Evolutionary conservation across 2,329 filamentous ascomycete genomes (phyloP).

Genomic region (Coniochaeta sp.): DNA sequence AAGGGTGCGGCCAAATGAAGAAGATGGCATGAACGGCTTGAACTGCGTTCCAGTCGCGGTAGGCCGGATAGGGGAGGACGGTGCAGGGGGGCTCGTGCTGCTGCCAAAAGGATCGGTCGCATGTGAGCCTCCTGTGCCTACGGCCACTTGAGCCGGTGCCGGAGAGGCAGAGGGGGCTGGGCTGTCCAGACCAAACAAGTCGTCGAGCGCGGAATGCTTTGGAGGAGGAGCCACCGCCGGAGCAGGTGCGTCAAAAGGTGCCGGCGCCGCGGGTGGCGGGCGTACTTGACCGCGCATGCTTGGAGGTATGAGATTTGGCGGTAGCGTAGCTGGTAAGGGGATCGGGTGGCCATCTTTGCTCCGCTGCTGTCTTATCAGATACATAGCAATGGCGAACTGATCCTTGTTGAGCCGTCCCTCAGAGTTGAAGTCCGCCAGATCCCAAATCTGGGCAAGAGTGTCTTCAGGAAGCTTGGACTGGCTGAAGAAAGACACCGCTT

Average conservation of each 20-base stretch:
- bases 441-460: conserved; percentile 89
- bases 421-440: conserved; percentile 88
- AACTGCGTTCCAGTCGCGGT: conserved; percentile 50
- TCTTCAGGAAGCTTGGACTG: conserved; percentile 88
- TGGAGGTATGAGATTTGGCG: conserved; percentile 76
- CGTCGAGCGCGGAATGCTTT: conserved; percentile 70
- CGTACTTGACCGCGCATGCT: conserved; percentile 63
- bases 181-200: conserved; percentile 87
- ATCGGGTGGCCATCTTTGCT: conserved; percentile 55
- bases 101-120: conserved; percentile 56
- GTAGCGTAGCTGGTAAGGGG: conserved; percentile 67
- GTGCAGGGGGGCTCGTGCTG: conserved; percentile 34
- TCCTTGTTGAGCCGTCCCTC: conserved; percentile 79
- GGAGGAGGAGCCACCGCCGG: conserved; percentile 18
- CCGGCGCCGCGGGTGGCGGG: conserved; percentile 37
- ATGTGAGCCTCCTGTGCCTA: conserved; percentile 68
- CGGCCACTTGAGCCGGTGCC: conserved; percentile 49
- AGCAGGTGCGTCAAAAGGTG: conserved; percentile 44
- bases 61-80: conserved; percentile 47
- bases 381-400: conserved; percentile 97
- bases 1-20: conserved; percentile 81
- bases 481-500: conserved; percentile 89
- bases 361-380: conserved; percentile 85
- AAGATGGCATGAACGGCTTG: conserved; percentile 88
- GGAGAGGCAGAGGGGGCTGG: conserved; percentile 41